These are phyloP conservation scores for Claviceps lovelessii DNA, from an alignment of 2,329 filamentous ascomycete species.

Conservation along the genomic window DNA sequence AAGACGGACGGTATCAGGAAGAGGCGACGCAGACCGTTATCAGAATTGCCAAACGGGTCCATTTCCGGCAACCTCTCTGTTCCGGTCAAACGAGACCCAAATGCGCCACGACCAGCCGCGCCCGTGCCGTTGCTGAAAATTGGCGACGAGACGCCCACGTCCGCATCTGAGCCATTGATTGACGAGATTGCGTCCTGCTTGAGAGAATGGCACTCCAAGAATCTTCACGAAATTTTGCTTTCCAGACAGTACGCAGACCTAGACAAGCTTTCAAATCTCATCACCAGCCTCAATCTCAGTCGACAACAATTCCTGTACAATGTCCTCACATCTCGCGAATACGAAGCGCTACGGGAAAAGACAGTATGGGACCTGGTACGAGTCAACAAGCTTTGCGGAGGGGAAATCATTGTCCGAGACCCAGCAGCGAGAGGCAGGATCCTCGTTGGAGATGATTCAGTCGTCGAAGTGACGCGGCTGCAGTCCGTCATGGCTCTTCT, in stretches of 20 bases:
- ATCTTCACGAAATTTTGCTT: constrained; percentile 81
- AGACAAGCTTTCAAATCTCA: constrained; percentile 66
- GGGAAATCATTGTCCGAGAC: constrained; percentile 89
- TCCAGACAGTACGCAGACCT: constrained; percentile 67
- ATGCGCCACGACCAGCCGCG: constrained; percentile 64
- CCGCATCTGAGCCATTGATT: constrained; percentile 74
- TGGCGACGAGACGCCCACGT: constrained; percentile 90
- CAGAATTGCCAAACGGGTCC: constrained; percentile 25
- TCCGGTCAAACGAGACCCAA: constrained; percentile 44
- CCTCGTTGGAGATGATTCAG: constrained; percentile 81
- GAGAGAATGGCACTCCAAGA: constrained; percentile 95
- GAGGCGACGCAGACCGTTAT: constrained; percentile 18
- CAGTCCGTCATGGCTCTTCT: constrained; percentile 95
- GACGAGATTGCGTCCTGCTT: constrained; percentile 96
- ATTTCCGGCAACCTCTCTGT: constrained; percentile 30
- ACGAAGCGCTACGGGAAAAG: constrained; percentile 65
- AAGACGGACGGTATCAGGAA: constrained; percentile 13
- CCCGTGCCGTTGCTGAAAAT: constrained; percentile 96
- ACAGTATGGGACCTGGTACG: constrained; percentile 91
- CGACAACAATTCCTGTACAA: constrained; percentile 86
- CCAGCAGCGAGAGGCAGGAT: constrained; percentile 70
- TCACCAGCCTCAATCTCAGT: constrained; percentile 69
- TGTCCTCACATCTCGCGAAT: constrained; percentile 77
- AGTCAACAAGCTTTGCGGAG: constrained; percentile 86
- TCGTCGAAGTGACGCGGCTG: constrained; percentile 76